These are phyloP conservation scores for Papiliotrema flavescens DNA, from an alignment of 1,284 basidiomycete species.

Conservation along the genomic window DNA sequence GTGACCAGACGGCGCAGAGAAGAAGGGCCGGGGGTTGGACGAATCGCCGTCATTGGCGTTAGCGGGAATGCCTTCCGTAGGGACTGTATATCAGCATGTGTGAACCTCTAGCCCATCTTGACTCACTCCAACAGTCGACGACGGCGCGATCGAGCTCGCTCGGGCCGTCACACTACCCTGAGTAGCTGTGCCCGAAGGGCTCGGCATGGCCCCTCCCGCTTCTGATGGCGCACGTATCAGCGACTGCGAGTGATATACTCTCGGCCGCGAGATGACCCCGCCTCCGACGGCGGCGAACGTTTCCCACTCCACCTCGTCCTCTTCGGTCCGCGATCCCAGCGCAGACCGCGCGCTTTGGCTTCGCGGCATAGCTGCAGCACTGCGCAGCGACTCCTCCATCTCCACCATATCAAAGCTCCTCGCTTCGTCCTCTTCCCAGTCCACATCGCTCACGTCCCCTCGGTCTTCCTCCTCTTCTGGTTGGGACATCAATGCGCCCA, in stretches of 20 bases:
- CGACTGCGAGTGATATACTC: slow-evolving; percentile 69
- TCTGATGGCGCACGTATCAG: slow-evolving; percentile 55
- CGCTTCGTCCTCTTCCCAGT: slow-evolving; percentile 27
- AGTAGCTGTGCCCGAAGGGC: slow-evolving; percentile 40
- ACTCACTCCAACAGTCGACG: slow-evolving; percentile 40
- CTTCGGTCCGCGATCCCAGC: slow-evolving; percentile 10
- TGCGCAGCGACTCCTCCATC: slow-evolving; percentile 21
- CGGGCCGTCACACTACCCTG: slow-evolving; percentile 45
- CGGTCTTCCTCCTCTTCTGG: slow-evolving; percentile 59
- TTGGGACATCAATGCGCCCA: slow-evolving; percentile 42
- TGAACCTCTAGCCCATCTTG: background rate
- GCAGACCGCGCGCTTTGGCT: background rate
- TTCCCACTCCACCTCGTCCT: slow-evolving; percentile 40
- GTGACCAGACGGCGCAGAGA: slow-evolving; percentile 34
- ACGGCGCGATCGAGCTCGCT: slow-evolving; percentile 42
- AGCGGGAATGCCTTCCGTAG: slow-evolving; percentile 8
- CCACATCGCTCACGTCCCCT: slow-evolving; percentile 27
- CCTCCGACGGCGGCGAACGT: slow-evolving; percentile 72
- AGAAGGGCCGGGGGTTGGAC: slow-evolving; percentile 20
- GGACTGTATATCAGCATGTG: slow-evolving; percentile 5
- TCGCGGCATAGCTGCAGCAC: background rate
- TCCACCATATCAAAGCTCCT: slow-evolving; percentile 27
- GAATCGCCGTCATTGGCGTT: slow-evolving; percentile 5
- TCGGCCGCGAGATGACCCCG: slow-evolving; percentile 66
- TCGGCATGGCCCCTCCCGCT: slow-evolving; percentile 38